Base-by-base conservation (phyloP, 2,329 filamentous ascomycete species). In the Phaeoacremonium minimum region DNA sequence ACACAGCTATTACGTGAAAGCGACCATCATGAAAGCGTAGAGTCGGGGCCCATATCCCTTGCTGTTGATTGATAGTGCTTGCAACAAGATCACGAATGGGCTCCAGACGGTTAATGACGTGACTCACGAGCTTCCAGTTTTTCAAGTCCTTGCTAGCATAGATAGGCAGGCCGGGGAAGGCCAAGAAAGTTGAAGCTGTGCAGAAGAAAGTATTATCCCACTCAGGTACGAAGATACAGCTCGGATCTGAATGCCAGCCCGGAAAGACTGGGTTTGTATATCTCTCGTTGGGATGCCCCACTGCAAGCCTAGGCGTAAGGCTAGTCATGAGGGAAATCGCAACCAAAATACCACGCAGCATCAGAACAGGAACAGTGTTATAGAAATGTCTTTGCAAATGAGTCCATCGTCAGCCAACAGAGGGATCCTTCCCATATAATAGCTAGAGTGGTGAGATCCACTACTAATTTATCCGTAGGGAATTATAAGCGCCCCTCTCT, bases 151-250 rank as follows among this genome's bases (percentile, higher is more conserved):
- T 64, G n/a, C 66, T 73, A 3, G 69, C 68, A 46, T 75, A 67
- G 15, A 77, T 63, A 0, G 72, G 71, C 5, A 75, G 53, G 1
- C 71, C 72, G 0, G 73, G 72, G 44, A 75, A 76, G 1, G 62
- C 57, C 36, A 69, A 66, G 45, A 76, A 77, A 2, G 67, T 73
- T 1, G 71, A 75, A 0, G 67, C 69, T 3, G 63, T 67, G 43
- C 69, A 73, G 50, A 70, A 73, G 46, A 72, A 74, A 5, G 62
- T 69, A n/a, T 63, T 58, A 20, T 66, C 49, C 8, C 50, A 44
- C 13, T 65, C 51, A 7, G 51, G 45, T 15, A 69, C 51, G 33
- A 61, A 59, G n/a, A 63, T 56, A 32, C 66, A 69, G 5, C 59
- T 65, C 0, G 70, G 71, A 45, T 74, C 69, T 0, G 69, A 64